Conservation (phyloP, 805 yeast genomes). For the Barnettozyma siamensis region DNA sequence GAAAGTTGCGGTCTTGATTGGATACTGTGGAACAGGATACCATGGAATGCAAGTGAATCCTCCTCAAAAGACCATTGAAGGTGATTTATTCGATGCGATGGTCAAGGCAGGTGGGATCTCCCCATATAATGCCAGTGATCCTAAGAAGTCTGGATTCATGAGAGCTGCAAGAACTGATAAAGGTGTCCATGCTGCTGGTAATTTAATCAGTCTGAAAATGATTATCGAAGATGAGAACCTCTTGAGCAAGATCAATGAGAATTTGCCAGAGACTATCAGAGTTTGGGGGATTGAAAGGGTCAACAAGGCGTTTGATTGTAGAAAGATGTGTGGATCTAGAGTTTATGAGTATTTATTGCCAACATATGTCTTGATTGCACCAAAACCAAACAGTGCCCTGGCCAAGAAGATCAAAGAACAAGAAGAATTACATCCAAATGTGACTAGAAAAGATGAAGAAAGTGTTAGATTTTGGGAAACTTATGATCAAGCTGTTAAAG, state of each 20-base stretch:
- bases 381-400: conserved; percentile 71
- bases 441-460: conserved; percentile 57
- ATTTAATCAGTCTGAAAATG: conserved; percentile 77
- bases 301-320: conserved; percentile 87
- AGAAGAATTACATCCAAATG: conserved; percentile 49
- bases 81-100: conserved; percentile 78
- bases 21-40: conserved; percentile 95
- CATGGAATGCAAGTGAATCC: conserved; percentile 95
- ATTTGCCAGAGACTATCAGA: conserved; percentile 80
- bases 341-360: conserved; percentile 92
- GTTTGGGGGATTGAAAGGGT: conserved; percentile 91
- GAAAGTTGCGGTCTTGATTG: conserved; percentile 85
- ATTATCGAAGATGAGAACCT: conserved; percentile 78
- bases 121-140: conserved; percentile 78
- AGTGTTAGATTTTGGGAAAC: conserved; percentile 69
- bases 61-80: conserved; percentile 84
- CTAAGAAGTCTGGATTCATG: conserved; percentile 83
- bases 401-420: conserved; percentile 53
- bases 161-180: conserved; percentile 88
- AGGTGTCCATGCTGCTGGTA: conserved; percentile 98
- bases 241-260: conserved; percentile 57
- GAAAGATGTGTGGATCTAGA: conserved; percentile 94
- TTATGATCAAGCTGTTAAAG: conserved; percentile 35
- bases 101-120: conserved; percentile 85
- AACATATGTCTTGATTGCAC: conserved; percentile 83